Evolutionary conservation across 2,329 filamentous ascomycete species (phyloP).

Genomic region (Fusarium abutilonis): DNA sequence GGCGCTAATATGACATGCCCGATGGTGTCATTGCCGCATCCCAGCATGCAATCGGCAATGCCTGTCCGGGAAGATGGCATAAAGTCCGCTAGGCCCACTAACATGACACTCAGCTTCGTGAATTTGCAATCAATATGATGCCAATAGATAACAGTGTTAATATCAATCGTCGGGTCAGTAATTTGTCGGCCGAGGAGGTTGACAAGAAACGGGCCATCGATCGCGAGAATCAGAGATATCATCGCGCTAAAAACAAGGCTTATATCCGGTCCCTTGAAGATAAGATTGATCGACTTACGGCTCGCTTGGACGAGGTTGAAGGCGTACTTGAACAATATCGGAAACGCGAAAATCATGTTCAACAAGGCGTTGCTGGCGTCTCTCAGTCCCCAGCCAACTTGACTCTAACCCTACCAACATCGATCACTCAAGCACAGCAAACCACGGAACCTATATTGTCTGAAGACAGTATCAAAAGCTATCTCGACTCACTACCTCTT

Average conservation of each 20-base stretch:
- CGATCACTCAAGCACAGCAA: no score
- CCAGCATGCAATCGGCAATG: no score
- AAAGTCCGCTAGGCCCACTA: no score
- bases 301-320: background rate
- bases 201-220: conserved; percentile 6
- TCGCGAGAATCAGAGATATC: conserved; percentile 3
- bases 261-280: background rate
- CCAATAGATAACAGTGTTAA: background rate
- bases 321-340: background rate
- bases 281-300: background rate
- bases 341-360: background rate
- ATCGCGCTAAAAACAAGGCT: conserved; percentile 2
- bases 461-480: background rate
- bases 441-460: no score
- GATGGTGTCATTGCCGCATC: no score
- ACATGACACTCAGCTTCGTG: no score
- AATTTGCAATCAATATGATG: no score
- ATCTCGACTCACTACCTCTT: conserved; percentile 2
- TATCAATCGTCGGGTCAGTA: background rate
- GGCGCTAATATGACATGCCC: no score
- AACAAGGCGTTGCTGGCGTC: no score
- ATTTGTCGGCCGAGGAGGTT: background rate
- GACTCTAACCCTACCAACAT: no score
- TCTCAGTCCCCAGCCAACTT: no score
- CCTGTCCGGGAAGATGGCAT: no score